phyloP scores from a whole-genome alignment of 2,329 filamentous ascomycete genomes.

The Pestalotiopsis sp. region DNA sequence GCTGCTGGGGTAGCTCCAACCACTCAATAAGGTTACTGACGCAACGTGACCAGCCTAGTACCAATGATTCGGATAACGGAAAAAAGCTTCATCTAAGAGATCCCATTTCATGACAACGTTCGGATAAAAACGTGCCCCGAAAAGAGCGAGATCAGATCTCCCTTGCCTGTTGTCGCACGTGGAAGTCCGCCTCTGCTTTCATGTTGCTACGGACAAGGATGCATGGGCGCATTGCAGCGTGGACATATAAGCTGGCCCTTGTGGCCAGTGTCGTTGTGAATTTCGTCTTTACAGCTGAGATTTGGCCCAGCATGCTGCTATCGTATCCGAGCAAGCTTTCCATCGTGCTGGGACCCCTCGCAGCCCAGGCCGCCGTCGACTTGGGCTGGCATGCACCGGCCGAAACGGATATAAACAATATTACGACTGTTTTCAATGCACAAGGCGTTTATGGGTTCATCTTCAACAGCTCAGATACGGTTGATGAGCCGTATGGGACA shows the following conservation, averaged over 20 bases:
- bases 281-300: neutral
- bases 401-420: constrained; percentile 60
- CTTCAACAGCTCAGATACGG: constrained; percentile 67
- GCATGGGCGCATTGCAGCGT: neutral
- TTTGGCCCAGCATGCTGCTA: neutral
- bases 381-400: constrained; percentile 62
- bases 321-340: neutral
- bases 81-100: neutral
- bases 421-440: constrained; percentile 58
- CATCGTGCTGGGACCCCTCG: neutral
- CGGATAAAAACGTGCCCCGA: neutral
- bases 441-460: constrained; percentile 73
- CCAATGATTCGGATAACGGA: neutral
- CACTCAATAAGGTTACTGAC: neutral
- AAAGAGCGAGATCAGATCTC: neutral
- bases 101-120: neutral
- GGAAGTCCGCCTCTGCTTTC: neutral
- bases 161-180: neutral
- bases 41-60: neutral
- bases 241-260: neutral
- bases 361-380: constrained; percentile 32
- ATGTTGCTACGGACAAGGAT: neutral
- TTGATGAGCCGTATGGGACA: constrained; percentile 57
- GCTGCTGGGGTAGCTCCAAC: neutral
- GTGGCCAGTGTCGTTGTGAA: neutral